Conservation (phyloP, 2,329 filamentous ascomycete species). For the Microthyrium microscopicum region DNA sequence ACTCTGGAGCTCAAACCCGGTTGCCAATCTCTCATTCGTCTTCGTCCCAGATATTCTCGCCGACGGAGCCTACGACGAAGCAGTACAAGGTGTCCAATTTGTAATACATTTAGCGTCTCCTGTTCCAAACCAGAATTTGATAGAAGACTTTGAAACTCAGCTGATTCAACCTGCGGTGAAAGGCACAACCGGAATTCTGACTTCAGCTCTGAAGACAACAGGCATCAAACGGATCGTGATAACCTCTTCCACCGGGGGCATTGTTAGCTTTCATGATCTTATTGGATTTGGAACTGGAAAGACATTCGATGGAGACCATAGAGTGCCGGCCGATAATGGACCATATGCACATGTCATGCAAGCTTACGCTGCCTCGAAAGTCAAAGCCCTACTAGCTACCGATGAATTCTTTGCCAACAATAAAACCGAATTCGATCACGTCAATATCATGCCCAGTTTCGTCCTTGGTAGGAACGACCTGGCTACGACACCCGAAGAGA, state of each 20-base stretch:
- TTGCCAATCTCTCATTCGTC: slow-evolving; percentile 9
- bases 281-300: background rate
- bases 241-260: slow-evolving; percentile 11
- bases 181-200: slow-evolving; percentile 22
- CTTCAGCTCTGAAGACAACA: slow-evolving; percentile 18
- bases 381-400: slow-evolving; percentile 11
- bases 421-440: slow-evolving; percentile 16
- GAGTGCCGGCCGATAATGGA: slow-evolving; percentile 8
- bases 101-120: slow-evolving; percentile 19
- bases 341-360: slow-evolving; percentile 11
- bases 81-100: slow-evolving; percentile 22
- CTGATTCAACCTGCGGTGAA: slow-evolving; percentile 16
- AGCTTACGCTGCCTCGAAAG: slow-evolving; percentile 16
- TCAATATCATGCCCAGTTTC: slow-evolving; percentile 15
- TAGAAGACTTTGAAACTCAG: slow-evolving; percentile 9
- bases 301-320: slow-evolving; percentile 8
- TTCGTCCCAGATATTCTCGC: slow-evolving; percentile 23
- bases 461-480: slow-evolving; percentile 17
- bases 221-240: slow-evolving; percentile 27
- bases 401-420: slow-evolving; percentile 13
- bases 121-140: background rate
- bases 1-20: slow-evolving; percentile 8
- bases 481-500: slow-evolving; percentile 10
- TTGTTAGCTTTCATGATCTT: slow-evolving; percentile 9
- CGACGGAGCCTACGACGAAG: slow-evolving; percentile 24